Evolutionary conservation across 225 moss, liverwort and hornwort species (phyloP).

Genomic region (Sphagnum tenellum): DNA sequence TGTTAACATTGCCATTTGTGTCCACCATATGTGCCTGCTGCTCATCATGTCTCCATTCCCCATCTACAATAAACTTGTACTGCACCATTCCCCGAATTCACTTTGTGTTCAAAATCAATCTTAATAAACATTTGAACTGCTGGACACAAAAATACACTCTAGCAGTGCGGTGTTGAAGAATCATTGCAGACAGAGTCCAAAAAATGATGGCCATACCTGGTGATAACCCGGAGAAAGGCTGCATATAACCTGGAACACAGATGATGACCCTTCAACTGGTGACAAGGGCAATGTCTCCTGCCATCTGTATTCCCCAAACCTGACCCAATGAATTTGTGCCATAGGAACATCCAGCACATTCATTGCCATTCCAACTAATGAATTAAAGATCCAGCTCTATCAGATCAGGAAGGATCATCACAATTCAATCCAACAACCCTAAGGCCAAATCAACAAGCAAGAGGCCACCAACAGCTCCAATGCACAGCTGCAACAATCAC

Average conservation of each 20-base stretch:
- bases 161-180: not conserved
- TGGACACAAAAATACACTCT: too few relatives aligned
- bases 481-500: too few relatives aligned
- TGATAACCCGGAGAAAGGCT: slow-evolving; percentile 90
- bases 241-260: slow-evolving; percentile 93
- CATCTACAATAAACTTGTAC: slow-evolving; percentile 98
- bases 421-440: too few relatives aligned
- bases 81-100: slow-evolving; percentile 25
- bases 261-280: slow-evolving; percentile 82
- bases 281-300: slow-evolving; percentile 94
- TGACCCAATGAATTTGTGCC: too few relatives aligned
- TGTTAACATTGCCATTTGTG: slow-evolving; percentile 85
- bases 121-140: too few relatives aligned
- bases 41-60: slow-evolving; percentile 96
- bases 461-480: too few relatives aligned
- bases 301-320: slow-evolving; percentile 50
- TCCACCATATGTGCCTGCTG: slow-evolving; percentile 72
- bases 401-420: too few relatives aligned
- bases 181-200: not conserved
- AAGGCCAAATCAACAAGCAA: too few relatives aligned
- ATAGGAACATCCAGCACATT: not conserved
- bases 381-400: too few relatives aligned
- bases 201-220: slow-evolving; percentile 39
- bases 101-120: too few relatives aligned
- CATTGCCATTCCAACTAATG: not conserved